Evolutionary conservation across 257 asterid species (phyloP).

Genomic region (Thymus mandschuricus): DNA sequence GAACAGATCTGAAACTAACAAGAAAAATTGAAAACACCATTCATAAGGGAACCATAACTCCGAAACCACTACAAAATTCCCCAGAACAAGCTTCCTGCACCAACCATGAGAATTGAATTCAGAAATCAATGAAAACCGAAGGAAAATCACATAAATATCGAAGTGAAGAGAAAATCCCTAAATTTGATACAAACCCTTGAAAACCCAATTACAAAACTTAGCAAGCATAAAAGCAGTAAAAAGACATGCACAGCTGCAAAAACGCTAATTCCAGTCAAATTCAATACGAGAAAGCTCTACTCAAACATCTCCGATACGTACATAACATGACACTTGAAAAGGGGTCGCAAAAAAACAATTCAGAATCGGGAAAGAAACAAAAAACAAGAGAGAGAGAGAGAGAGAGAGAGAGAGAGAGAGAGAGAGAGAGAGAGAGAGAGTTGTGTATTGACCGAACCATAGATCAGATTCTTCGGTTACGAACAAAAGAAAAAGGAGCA

Average conservation of each 20-base stretch:
- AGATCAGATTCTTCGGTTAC: conserved; percentile 21
- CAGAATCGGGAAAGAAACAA: conserved; percentile 1
- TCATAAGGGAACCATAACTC: conserved; percentile 19
- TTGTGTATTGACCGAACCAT: neutral
- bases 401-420: neutral
- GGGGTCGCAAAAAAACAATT: neutral
- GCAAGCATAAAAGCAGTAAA: conserved; percentile 15
- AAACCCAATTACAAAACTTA: conserved; percentile 16
- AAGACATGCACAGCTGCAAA: conserved; percentile 17
- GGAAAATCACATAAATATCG: conserved; percentile 20
- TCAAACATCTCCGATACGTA: neutral
- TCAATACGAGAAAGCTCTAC: conserved; percentile 7
- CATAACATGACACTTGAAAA: neutral
- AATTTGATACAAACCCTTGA: conserved; percentile 25
- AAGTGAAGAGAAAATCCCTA: conserved; percentile 38
- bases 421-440: neutral
- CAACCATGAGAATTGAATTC: conserved; percentile 16
- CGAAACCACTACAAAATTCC: conserved; percentile 17
- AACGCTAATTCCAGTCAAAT: neutral
- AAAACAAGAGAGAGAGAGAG: too few species aligned
- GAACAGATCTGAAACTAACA: conserved; percentile 9
- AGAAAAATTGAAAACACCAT: neutral
- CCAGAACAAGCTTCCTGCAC: conserved; percentile 32
- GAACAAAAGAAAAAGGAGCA: too few species aligned
- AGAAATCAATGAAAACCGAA: conserved; percentile 14